Percentiles rank a stretch among this genome's conserved stretches.
Evolutionary conservation across 768 basidiomycete species (phyloP).

Genomic region (Mycena rosella): DNA sequence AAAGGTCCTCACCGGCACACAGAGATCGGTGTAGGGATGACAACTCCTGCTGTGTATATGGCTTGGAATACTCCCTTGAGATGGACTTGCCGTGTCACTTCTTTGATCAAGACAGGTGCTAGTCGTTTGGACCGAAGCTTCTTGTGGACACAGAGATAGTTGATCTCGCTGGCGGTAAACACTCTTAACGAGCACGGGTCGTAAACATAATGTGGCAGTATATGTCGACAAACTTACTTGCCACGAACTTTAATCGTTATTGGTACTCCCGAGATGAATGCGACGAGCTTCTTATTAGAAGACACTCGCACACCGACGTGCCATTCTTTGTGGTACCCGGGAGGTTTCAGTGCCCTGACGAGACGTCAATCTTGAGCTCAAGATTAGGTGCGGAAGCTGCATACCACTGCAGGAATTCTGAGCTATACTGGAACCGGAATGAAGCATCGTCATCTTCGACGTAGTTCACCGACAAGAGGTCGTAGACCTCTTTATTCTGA

Average conservation of each 20-base stretch:
- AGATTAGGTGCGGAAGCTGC: constrained; percentile 28
- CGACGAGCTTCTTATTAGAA: constrained; percentile 93
- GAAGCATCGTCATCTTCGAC: constrained; percentile 96
- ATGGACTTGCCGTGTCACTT: constrained; percentile 94
- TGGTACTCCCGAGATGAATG: constrained; percentile 96
- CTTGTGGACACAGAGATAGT: constrained; percentile 98
- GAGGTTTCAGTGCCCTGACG: constrained; percentile 91
- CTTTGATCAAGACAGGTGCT: constrained; percentile 96
- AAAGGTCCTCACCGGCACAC: constrained; percentile 74
- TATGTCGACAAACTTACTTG: constrained; percentile 65
- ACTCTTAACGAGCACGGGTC: constrained; percentile 55
- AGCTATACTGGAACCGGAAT: constrained; percentile 97
- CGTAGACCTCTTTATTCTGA: constrained; percentile 93
- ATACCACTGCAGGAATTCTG: constrained; percentile 94
- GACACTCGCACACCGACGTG: constrained; percentile 94
- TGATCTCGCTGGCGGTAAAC: constrained; percentile 89
- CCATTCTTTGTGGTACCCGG: constrained; percentile 95
- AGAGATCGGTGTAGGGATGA: constrained; percentile 93
- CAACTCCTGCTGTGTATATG: constrained; percentile 94
- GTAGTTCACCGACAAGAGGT: constrained; percentile 92
- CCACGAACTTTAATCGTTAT: constrained; percentile 86
- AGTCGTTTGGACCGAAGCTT: constrained; percentile 95
- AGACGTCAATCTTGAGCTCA: constrained; percentile 4
- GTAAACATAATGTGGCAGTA: constrained; percentile 6
- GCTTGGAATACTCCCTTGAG: constrained; percentile 95